Percentiles rank a stretch among this genome's conserved stretches.
Evolutionary conservation across 306 rosid genomes (phyloP).

Genomic region (Alnus glutinosa): DNA sequence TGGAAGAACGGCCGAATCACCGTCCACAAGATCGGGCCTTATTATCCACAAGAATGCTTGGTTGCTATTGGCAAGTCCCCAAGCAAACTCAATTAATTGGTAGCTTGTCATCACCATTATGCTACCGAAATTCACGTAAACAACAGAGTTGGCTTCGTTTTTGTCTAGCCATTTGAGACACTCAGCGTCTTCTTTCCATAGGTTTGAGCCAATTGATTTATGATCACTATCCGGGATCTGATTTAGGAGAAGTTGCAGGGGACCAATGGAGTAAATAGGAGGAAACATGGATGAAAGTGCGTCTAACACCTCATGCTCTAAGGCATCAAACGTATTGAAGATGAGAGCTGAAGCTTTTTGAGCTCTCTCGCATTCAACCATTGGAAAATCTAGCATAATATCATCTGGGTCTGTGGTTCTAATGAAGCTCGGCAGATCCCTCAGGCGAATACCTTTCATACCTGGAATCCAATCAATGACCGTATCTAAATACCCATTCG

Average conservation of each 20-base stretch:
- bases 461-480: too few relatives aligned
- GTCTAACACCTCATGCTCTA: conserved; percentile 28
- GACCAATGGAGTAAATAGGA: conserved; percentile 61
- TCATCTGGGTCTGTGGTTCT: too few relatives aligned
- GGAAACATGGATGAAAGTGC: conserved; percentile 40
- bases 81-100: conserved; percentile 61
- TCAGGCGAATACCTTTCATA: too few relatives aligned
- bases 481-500: too few relatives aligned
- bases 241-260: conserved; percentile 33
- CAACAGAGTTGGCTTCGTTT: conserved; percentile 42
- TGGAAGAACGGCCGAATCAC: conserved; percentile 28
- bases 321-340: too few relatives aligned
- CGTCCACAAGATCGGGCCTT: conserved; percentile 54
- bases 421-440: too few relatives aligned
- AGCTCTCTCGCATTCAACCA: too few relatives aligned
- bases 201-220: conserved; percentile 46
- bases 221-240: conserved; percentile 23
- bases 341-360: too few relatives aligned
- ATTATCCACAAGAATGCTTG: conserved; percentile 54
- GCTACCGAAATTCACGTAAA: conserved; percentile 78
- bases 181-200: conserved; percentile 62
- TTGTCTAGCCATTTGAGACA: conserved; percentile 63
- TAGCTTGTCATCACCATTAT: conserved; percentile 54
- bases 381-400: too few relatives aligned
- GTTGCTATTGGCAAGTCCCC: conserved; percentile 68